Conservation (phyloP, 2,329 filamentous ascomycete species). For the Trichoderma sp. region DNA sequence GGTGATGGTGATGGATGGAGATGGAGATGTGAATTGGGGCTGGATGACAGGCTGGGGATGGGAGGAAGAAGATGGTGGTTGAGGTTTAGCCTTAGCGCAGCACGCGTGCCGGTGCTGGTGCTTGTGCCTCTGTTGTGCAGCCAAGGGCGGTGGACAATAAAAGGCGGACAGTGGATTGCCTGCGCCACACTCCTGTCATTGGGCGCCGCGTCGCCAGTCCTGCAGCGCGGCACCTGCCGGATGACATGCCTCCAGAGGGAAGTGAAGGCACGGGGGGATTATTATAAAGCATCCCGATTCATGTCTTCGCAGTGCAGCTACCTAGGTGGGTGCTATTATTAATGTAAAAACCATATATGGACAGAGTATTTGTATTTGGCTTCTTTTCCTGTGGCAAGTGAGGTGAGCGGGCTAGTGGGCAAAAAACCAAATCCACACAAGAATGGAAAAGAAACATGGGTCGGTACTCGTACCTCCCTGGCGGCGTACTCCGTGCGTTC, state of each 20-base stretch:
- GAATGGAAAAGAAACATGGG: neutral
- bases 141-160: constrained; percentile 16
- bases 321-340: neutral
- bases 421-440: neutral
- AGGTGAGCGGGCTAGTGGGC: neutral
- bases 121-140: constrained; percentile 5
- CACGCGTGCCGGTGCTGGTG: neutral
- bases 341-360: neutral
- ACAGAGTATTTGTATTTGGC: neutral
- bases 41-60: constrained; percentile 22
- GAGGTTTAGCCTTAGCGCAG: constrained; percentile 12
- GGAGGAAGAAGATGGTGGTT: constrained; percentile 18
- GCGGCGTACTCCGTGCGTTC: neutral
- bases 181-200: constrained; percentile 14
- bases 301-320: neutral
- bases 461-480: neutral
- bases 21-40: constrained; percentile 5
- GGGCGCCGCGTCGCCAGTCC: neutral
- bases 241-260: constrained; percentile 8
- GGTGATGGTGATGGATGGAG: constrained; percentile 7
- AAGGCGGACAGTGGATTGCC: constrained; percentile 5
- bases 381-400: neutral
- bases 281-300: neutral
- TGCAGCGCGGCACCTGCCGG: constrained; percentile 10
- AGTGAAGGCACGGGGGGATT: neutral